These are phyloP conservation scores for Draba incana DNA, from an alignment of 345 rosid genomes.

Conservation along the genomic window DNA sequence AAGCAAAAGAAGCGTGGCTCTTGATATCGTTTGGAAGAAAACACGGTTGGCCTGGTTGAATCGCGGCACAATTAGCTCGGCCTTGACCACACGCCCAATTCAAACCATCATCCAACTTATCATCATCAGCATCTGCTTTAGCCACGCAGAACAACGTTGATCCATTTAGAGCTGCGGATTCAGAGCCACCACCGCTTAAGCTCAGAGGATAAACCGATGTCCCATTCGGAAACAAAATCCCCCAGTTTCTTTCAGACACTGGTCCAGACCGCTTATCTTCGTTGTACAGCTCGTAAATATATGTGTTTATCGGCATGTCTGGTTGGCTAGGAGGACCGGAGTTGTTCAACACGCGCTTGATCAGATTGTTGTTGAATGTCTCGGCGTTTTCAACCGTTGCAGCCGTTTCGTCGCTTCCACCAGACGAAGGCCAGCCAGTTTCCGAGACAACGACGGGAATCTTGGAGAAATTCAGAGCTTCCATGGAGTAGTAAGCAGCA, in stretches of 20 bases:
- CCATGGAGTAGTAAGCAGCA: conserved; percentile 91
- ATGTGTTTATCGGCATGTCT: conserved; percentile 64
- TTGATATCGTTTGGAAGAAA: conserved; percentile 58
- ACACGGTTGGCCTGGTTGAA: conserved; percentile 75
- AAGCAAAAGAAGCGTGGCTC: conserved; percentile 93
- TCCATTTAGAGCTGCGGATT: conserved; percentile 50
- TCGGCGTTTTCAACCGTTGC: conserved; percentile 76
- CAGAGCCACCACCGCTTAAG: conserved; percentile 42
- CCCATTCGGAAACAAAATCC: conserved; percentile 75
- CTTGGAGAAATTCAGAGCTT: conserved; percentile 64
- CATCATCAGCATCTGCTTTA: conserved; percentile 62
- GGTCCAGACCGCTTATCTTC: conserved; percentile 86
- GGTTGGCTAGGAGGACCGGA: conserved; percentile 94
- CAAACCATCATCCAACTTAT: conserved; percentile 70
- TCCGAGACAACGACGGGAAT: conserved; percentile 84
- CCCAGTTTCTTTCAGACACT: conserved; percentile 86
- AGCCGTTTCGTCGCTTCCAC: conserved; percentile 75
- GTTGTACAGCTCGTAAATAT: conserved; percentile 85
- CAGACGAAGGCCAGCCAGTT: conserved; percentile 97
- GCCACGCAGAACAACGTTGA: conserved; percentile 75
- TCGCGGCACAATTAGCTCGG: conserved; percentile 70
- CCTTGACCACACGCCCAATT: conserved; percentile 99
- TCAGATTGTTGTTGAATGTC: conserved; percentile 73
- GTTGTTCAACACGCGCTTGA: conserved; percentile 68
- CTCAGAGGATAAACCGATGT: conserved; percentile 68